Evolutionary conservation across 2,329 filamentous ascomycete genomes (phyloP), one percentile per base, ranked within the genome.

Genomic region (Alternaria conjuncta): DNA sequence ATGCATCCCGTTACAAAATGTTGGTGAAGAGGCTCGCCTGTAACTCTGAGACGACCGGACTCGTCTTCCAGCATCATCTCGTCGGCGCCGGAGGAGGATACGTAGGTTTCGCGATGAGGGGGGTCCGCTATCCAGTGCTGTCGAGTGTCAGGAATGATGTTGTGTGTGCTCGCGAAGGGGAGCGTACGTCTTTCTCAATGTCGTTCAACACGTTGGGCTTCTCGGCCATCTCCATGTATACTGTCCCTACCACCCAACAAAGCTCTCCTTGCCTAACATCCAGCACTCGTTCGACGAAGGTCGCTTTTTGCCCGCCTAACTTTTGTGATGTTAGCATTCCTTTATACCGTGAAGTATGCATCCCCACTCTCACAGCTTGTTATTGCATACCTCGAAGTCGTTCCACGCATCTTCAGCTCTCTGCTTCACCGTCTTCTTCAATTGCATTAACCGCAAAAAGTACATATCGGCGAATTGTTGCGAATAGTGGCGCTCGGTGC

Each of bases 381-480:
- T 30, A 25, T 67, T n/a, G 57, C 67, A 54, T 82, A 88, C 86
- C 78, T 84, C 87, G 57, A 93, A 91, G 55, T 88, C 90, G 50
- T 88, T 86, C 93, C 96, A 99, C 7, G 91, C 89, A 32, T 90
- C 89, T 15, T 83, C 81, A 0, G 94, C 95, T 55, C 92, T 86
- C 66, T 87, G 81, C 72, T 97, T 92, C 0, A 97, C 92, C 1
- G 88, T 86, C 10, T 94, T 92, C 81, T 95, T 97, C 78, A 99
- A 88, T 81, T 92, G 92, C 41, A 93, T 89, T 23, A 99, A 86
- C 12, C 96, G 92, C 71, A 97, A 80, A 78, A 97, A 99, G 85
- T 99, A 99, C 88, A 98, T 95, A 81, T 99, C 96, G 66, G 92
- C 93, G 86, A 92, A 99, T 82, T 99, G 96, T 79, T 98, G 96